Evolutionary conservation across 2,329 filamentous ascomycete species (phyloP).

Genomic region (Venturia nashicola): DNA sequence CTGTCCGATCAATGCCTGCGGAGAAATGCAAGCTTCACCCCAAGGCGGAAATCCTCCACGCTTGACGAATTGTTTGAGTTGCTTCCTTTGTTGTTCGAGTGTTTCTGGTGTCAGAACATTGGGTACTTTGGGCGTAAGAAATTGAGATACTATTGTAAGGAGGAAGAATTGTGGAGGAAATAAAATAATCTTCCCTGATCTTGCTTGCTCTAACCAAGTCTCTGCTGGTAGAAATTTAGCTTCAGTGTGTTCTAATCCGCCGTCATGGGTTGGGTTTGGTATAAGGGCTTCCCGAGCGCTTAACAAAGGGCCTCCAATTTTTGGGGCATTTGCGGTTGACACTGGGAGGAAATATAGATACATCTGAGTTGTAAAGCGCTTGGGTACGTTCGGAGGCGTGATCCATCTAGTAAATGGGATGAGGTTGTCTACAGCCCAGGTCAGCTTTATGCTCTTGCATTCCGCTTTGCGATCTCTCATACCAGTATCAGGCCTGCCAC

Average conservation of each 20-base stretch:
- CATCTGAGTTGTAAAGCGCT: constrained; percentile 91
- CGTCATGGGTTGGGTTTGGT: constrained; percentile 60
- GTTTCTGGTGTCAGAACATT: background rate
- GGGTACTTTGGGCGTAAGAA: constrained; percentile 30
- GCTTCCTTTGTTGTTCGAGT: constrained; percentile 32
- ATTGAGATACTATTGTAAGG: constrained; percentile 44
- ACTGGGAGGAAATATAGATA: constrained; percentile 82
- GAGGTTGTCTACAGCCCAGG: constrained; percentile 40
- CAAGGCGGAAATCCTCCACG: constrained; percentile 25
- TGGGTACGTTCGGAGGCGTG: constrained; percentile 60
- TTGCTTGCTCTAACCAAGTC: constrained; percentile 56
- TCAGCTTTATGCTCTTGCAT: background rate
- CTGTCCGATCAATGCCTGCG: constrained; percentile 26
- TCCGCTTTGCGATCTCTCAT: constrained; percentile 15
- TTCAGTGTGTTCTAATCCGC: constrained; percentile 57
- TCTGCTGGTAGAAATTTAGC: constrained; percentile 62
- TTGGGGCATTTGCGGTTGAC: constrained; percentile 16
- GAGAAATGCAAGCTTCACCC: constrained; percentile 31
- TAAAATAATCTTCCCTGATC: constrained; percentile 58
- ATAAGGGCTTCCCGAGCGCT: constrained; percentile 40
- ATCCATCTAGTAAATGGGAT: constrained; percentile 87
- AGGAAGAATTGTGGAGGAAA: constrained; percentile 86
- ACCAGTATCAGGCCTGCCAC: constrained; percentile 55
- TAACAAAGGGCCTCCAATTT: constrained; percentile 17
- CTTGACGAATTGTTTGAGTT: constrained; percentile 42